Conservation (phyloP, 768 basidiomycete species). For the Neoboletus subvelutipes region DNA sequence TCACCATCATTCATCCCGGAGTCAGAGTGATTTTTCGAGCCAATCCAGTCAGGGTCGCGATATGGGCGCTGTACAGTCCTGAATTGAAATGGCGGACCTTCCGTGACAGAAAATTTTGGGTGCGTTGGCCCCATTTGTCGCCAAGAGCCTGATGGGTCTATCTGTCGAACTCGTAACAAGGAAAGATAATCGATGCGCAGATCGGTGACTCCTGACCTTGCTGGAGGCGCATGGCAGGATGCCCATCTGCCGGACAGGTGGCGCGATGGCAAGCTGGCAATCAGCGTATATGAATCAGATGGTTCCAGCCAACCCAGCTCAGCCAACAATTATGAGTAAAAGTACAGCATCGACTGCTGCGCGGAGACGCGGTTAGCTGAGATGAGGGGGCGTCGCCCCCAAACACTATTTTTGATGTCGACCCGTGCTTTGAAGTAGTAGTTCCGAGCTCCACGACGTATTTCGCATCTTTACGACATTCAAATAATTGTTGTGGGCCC, state of each 20-base stretch:
- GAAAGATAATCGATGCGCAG: conserved; percentile 12
- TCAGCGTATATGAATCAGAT: conserved; percentile 22
- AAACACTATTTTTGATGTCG: conserved; percentile 14
- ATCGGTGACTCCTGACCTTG: conserved; percentile 15
- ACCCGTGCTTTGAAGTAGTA: conserved; percentile 6
- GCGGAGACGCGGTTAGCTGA: conserved; percentile 17
- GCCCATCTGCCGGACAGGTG: conserved; percentile 13
- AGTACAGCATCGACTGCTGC: conserved; percentile 17
- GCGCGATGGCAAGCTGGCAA: conserved; percentile 21
- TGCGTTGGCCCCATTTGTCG: conserved; percentile 16
- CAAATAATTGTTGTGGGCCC: conserved; percentile 12
- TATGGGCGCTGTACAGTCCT: not conserved
- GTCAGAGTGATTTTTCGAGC: conserved; percentile 1
- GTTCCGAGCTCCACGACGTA: conserved; percentile 24
- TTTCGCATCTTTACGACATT: conserved; percentile 24
- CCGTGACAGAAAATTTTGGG: conserved; percentile 1
- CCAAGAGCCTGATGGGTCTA: conserved; percentile 11
- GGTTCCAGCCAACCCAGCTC: conserved; percentile 7
- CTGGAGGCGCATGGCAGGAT: conserved; percentile 22
- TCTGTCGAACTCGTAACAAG: conserved; percentile 7
- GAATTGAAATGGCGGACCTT: conserved; percentile 11
- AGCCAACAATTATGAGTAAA: conserved; percentile 1
- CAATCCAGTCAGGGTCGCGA: conserved; percentile 12
- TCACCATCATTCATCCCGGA: conserved; percentile 11
- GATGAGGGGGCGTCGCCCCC: conserved; percentile 18